Evolutionary conservation across 2,329 filamentous ascomycete genomes (phyloP), one percentile per base, ranked within the genome.

Genomic region (Sarocladium oryzae): DNA sequence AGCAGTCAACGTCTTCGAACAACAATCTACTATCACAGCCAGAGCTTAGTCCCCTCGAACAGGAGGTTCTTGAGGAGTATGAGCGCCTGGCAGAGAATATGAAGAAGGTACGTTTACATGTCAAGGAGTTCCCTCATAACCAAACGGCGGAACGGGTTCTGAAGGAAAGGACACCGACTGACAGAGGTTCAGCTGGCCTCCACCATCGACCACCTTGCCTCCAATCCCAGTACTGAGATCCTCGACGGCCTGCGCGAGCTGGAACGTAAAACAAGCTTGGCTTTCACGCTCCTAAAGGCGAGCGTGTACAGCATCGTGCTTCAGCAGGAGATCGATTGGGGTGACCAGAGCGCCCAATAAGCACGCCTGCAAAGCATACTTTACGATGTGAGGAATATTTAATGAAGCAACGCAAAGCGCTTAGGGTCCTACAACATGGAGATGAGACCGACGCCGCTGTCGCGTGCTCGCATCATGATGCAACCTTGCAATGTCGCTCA

Each of bases 291-390:
- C 65, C 78, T 99, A 65, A 99, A 99, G 75, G 92, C 93, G 16
- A 97, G 92, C 68, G 93, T 99, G 56, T 99, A 99, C 73, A 95
- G 88, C 65, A 99, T 99, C 73, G 91, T 99, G 55, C 69, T 99
- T 73, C 92, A 99, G 78, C 92, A 97, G 78, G 89, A 97, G 78
- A 89, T 95, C 61, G 84, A 86, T 56, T 88, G 85, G 69, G 86
- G 81, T 46, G 76, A 76, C 58, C 70, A 73, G 63, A 21, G 65
- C 58, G 13, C 63, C 65, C 56, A 64, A 67, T 53, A 62, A n/a
- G 15, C 11, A n/a, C 13, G 33, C 11, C 5, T 36, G 6, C 11
- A 5, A 36, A n/a, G n/a, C n/a, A n/a, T n/a, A n/a, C n/a, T n/a
- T n/a, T n/a, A n/a, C n/a, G n/a, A 13, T 35, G 24, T 15, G n/a